Evolutionary conservation across 2,329 filamentous ascomycete genomes (phyloP), one percentile per base, ranked within the genome.

Genomic region (Camillea tinctor): DNA sequence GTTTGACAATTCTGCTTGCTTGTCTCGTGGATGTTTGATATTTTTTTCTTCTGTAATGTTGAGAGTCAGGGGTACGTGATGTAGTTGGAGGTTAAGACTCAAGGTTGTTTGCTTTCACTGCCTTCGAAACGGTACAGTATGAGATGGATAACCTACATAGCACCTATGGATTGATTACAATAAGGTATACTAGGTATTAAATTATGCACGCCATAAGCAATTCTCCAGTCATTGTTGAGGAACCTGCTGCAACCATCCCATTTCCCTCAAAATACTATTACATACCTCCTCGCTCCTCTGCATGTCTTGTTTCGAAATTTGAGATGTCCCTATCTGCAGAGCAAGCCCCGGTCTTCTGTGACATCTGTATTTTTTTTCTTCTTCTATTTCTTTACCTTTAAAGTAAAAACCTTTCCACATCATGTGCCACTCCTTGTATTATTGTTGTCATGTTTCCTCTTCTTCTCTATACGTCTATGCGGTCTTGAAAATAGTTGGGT

Each of bases 281-380:
- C 26, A 30, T 30, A 30, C 58, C 60, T 60, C 21, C 50, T 61
- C 55, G n/a, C 56, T 58, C 50, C 58, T 57, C 58, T 52, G 61
- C 56, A 62, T 54, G 62, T 66, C 64, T 66, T 55, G 57, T 59
- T 56, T 62, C 60, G 60, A 67, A 67, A 67, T 44, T 17, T 44
- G 36, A n/a, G 13, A 44, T 44, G 13, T n/a, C 17, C 26, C 65
- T 61, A 52, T 66, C 54, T 58, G 60, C 51, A 58, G 55, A 53
- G 55, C 48, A 17, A 44, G 36, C 15, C 36, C 36, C 36, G 11
- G 17, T 15, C 5, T 17, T 44, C 36, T 44, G 36, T n/a, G n/a
- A 17, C 36, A 40, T 40, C 36, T 40, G 7, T 40, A 3, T 40
- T 40, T 40, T 40, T 17, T 40, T 40, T 17, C 15, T 5, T 40